Evolutionary conservation across 495 filamentous ascomycete genomes (phyloP).

Genomic region (Aspergillus funiculosus): DNA sequence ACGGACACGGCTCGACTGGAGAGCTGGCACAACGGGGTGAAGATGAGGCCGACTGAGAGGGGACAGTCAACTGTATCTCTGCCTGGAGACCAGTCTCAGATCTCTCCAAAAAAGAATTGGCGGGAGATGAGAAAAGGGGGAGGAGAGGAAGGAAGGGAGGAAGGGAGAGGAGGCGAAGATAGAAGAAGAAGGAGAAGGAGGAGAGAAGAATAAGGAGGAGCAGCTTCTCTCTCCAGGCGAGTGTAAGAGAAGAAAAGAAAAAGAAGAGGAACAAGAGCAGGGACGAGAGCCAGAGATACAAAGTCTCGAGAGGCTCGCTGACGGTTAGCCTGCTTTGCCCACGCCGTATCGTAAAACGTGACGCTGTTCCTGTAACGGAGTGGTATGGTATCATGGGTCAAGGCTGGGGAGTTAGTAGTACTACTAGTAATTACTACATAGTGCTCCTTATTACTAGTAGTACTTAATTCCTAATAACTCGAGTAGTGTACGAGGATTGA

Average conservation of each 20-base stretch:
- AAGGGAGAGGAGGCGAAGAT: slow-evolving; percentile 42
- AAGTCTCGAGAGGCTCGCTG: slow-evolving; percentile 28
- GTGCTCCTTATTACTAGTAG: too few relatives aligned
- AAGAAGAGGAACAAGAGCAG: slow-evolving; percentile 26
- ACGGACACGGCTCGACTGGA: slow-evolving; percentile 45
- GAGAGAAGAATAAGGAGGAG: slow-evolving; percentile 45
- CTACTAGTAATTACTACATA: neutral
- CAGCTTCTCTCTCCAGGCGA: slow-evolving; percentile 47
- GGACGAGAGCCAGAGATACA: slow-evolving; percentile 32
- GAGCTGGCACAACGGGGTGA: slow-evolving; percentile 30
- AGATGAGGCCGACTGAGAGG: slow-evolving; percentile 35
- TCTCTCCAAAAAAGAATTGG: slow-evolving; percentile 46
- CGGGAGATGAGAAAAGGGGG: slow-evolving; percentile 49
- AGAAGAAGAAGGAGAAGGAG: slow-evolving; percentile 52
- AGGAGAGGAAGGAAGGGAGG: slow-evolving; percentile 45
- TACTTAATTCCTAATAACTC: too few relatives aligned
- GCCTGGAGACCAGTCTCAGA: slow-evolving; percentile 36
- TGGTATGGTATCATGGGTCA: slow-evolving; percentile 9
- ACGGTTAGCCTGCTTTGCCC: slow-evolving; percentile 18
- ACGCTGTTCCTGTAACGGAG: slow-evolving; percentile 14
- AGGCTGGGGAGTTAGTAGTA: too few relatives aligned
- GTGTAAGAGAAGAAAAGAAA: slow-evolving; percentile 42
- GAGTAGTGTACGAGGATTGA: neutral
- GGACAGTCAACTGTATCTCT: slow-evolving; percentile 24
- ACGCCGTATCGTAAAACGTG: slow-evolving; percentile 19